Conservation (phyloP, 2,329 filamentous ascomycete species). For the Curvularia eragrostidis region DNA sequence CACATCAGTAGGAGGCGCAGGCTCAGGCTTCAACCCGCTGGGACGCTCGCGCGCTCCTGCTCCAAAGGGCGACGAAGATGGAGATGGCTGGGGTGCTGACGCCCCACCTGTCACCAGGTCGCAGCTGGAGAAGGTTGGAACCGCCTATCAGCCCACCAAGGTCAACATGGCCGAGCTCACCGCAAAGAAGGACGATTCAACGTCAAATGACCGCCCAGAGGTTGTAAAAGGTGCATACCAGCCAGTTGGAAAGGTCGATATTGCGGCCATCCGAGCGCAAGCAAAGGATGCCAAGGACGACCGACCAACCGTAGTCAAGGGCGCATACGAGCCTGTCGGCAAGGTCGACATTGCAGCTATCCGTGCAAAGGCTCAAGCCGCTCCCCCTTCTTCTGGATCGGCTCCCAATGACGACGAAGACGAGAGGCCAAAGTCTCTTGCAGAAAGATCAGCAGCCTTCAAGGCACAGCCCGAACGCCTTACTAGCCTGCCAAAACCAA, state of each 20-base stretch:
- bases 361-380: slow-evolving; percentile 74
- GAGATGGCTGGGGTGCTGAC: slow-evolving; percentile 93
- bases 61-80: slow-evolving; percentile 68
- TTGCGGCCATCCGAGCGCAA: slow-evolving; percentile 82
- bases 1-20: slow-evolving; percentile 65
- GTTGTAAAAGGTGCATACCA: slow-evolving; percentile 88
- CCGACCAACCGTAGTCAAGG: slow-evolving; percentile 84
- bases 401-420: slow-evolving; percentile 56
- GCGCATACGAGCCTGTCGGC: slow-evolving; percentile 90
- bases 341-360: slow-evolving; percentile 98
- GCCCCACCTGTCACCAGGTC: slow-evolving; percentile 88
- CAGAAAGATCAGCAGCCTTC: slow-evolving; percentile 81
- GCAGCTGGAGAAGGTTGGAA: slow-evolving; percentile 87
- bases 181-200: slow-evolving; percentile 72
- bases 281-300: slow-evolving; percentile 73
- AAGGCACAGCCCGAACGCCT: slow-evolving; percentile 74
- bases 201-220: slow-evolving; percentile 61
- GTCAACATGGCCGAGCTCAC: slow-evolving; percentile 90
- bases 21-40: slow-evolving; percentile 70
- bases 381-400: slow-evolving; percentile 46
- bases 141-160: slow-evolving; percentile 94
- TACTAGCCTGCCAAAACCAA: slow-evolving; percentile 89
- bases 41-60: slow-evolving; percentile 66
- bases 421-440: slow-evolving; percentile 64
- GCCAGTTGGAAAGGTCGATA: slow-evolving; percentile 96